These are phyloP conservation scores for Thalassia testudinum DNA, from an alignment of 116 monocot species.

Conservation along the genomic window DNA sequence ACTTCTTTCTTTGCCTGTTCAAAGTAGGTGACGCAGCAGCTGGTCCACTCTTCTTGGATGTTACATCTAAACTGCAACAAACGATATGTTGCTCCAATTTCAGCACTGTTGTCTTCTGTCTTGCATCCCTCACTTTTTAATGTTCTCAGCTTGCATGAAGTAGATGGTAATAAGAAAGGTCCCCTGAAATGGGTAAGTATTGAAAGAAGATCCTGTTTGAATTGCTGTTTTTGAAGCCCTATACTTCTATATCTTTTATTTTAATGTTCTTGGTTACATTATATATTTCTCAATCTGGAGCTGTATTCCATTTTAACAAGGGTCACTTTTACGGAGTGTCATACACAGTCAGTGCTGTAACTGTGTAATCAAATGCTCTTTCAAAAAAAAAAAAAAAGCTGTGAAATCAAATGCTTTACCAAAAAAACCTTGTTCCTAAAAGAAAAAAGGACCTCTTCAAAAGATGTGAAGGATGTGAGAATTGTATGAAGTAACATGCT, in stretches of 20 bases:
- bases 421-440: too few species aligned
- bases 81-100: slow-evolving; percentile 83
- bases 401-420: too few species aligned
- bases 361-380: too few species aligned
- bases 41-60: slow-evolving; percentile 78
- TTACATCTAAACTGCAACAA: slow-evolving; percentile 88
- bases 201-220: neutral
- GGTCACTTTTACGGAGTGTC: too few species aligned
- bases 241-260: neutral
- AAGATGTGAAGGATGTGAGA: too few species aligned
- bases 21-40: slow-evolving; percentile 61
- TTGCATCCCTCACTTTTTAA: slow-evolving; percentile 63
- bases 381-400: too few species aligned
- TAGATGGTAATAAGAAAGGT: slow-evolving; percentile 24
- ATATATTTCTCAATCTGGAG: too few species aligned
- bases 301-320: too few species aligned
- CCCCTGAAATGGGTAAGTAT: slow-evolving; percentile 87
- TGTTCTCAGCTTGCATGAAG: slow-evolving; percentile 61
- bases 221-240: neutral
- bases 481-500: too few species aligned
- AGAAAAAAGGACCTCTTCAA: too few species aligned
- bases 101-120: slow-evolving; percentile 79
- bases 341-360: too few species aligned
- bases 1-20: slow-evolving; percentile 4
- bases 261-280: too few species aligned